Conservation (phyloP, 805 yeast genomes). For the Wickerhamomyces silvicola region DNA sequence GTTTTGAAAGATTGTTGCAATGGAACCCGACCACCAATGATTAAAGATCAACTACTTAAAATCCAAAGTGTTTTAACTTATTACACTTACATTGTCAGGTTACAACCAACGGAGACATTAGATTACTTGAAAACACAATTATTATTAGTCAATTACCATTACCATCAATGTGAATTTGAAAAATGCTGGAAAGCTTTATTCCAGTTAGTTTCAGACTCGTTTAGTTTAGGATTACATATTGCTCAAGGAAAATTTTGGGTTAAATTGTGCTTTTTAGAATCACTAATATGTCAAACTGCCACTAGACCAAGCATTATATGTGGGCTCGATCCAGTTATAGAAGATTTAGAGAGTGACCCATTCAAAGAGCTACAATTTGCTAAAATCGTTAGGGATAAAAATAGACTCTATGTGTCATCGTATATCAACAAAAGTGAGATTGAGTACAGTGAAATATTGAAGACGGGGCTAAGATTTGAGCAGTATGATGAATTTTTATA, state of each 20-base stretch:
- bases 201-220: constrained; percentile 17
- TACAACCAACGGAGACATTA: constrained; percentile 11
- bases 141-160: constrained; percentile 13
- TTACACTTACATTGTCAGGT: constrained; percentile 15
- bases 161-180: constrained; percentile 11
- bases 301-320: constrained; percentile 17
- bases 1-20: constrained; percentile 9
- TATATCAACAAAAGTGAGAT: constrained; percentile 2
- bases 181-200: constrained; percentile 19
- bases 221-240: constrained; percentile 14
- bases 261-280: constrained; percentile 14
- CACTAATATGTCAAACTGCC: constrained; percentile 10
- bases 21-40: constrained; percentile 1
- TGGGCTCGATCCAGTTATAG: constrained; percentile 7
- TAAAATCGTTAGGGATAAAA: constrained; percentile 13
- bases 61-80: constrained; percentile 4
- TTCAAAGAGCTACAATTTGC: constrained; percentile 14
- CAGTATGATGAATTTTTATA: not conserved
- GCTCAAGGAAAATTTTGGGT: constrained; percentile 16
- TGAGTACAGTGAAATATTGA: constrained; percentile 5
- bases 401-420: constrained; percentile 11
- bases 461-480: not conserved
- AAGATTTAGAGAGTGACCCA: constrained; percentile 5
- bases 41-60: not conserved
- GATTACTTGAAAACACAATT: constrained; percentile 15